Conservation (phyloP, 768 basidiomycete species). For the Pleurotus tuber-regium region DNA sequence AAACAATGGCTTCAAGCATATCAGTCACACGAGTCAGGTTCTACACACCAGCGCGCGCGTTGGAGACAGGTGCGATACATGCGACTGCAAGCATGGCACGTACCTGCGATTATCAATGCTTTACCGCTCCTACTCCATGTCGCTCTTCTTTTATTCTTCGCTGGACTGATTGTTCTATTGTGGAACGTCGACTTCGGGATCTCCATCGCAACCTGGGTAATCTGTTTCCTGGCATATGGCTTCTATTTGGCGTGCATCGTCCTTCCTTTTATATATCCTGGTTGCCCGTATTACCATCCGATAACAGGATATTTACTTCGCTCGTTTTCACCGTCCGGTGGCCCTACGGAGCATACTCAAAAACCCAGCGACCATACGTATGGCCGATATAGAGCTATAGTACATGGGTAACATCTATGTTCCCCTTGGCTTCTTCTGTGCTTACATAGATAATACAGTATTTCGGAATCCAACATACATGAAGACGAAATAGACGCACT, state of each 20-base stretch:
- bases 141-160: constrained; percentile 49
- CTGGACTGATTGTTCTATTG: constrained; percentile 44
- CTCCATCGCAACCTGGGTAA: constrained; percentile 10
- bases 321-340: not conserved
- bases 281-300: constrained; percentile 1
- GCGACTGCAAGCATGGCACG: constrained; percentile 34
- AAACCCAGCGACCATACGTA: not conserved
- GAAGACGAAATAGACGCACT: constrained; percentile 36
- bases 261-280: not conserved
- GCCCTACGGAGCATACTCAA: not conserved
- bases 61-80: constrained; percentile 35
- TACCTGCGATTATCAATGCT: constrained; percentile 35
- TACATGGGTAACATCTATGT: not conserved
- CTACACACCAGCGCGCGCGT: constrained; percentile 34
- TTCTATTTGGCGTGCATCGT: not conserved
- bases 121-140: constrained; percentile 47
- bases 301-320: not conserved
- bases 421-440: not conserved
- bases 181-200: constrained; percentile 32
- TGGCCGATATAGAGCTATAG: not conserved
- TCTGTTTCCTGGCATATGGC: not conserved
- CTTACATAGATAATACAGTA: not conserved
- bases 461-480: not conserved
- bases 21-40: constrained; percentile 31
- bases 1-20: constrained; percentile 44